Conservation (phyloP, 1,284 basidiomycete genomes). For the Leccinum insolens region DNA sequence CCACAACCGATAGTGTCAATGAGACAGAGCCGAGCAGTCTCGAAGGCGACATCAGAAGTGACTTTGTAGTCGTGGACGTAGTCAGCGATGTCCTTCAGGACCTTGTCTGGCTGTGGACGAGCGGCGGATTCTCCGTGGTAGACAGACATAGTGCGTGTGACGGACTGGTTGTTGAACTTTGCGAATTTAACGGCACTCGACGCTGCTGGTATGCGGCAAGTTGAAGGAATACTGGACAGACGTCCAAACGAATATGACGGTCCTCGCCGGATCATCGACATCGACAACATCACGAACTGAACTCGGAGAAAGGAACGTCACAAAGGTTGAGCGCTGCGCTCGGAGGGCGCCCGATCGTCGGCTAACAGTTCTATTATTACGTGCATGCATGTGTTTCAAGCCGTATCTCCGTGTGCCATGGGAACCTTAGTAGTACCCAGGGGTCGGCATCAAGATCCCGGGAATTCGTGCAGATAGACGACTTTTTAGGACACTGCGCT, state of each 20-base stretch:
- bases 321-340: neutral
- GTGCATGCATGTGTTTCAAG: no score
- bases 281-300: slow-evolving; percentile 29
- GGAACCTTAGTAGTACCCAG: no score
- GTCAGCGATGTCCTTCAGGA: slow-evolving; percentile 86
- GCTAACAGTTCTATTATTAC: no score
- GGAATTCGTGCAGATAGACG: no score
- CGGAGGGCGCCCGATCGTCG: no score
- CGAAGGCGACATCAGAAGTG: slow-evolving; percentile 78
- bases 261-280: slow-evolving; percentile 28
- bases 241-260: slow-evolving; percentile 28
- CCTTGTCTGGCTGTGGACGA: slow-evolving; percentile 81
- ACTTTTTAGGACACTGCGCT: no score
- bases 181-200: slow-evolving; percentile 23
- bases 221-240: slow-evolving; percentile 17
- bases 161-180: slow-evolving; percentile 14
- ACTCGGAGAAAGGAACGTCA: slow-evolving; percentile 2
- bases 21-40: slow-evolving; percentile 85
- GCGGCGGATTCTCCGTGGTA: slow-evolving; percentile 72
- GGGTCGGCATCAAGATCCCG: no score
- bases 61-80: slow-evolving; percentile 84
- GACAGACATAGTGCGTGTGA: slow-evolving; percentile 59
- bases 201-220: slow-evolving; percentile 2
- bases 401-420: no score
- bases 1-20: slow-evolving; percentile 92